Percentiles rank a stretch among this genome's conserved stretches.
Evolutionary conservation across 495 filamentous ascomycete species (phyloP).

Genomic region (Talaromyces thailandensis): DNA sequence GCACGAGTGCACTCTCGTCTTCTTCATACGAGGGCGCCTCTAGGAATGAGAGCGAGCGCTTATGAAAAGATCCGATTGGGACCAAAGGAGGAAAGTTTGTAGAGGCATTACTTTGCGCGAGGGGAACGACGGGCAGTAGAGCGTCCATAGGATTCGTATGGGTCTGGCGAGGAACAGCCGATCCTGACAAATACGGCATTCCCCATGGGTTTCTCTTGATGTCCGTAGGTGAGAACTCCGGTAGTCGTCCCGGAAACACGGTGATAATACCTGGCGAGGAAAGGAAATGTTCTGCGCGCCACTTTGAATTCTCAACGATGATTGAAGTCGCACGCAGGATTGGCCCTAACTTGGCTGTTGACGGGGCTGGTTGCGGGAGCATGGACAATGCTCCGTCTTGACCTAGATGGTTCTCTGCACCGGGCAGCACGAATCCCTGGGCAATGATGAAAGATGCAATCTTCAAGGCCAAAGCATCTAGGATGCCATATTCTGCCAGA

Average conservation of each 20-base stretch:
- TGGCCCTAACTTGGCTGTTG: constrained; percentile 49
- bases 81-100: constrained; percentile 52
- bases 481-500: constrained; percentile 59
- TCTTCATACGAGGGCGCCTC: constrained; percentile 43
- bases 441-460: constrained; percentile 65
- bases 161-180: constrained; percentile 31
- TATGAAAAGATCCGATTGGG: constrained; percentile 29
- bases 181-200: constrained; percentile 32
- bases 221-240: constrained; percentile 31
- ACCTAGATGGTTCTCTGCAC: constrained; percentile 28
- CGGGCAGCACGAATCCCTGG: constrained; percentile 56
- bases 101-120: constrained; percentile 22
- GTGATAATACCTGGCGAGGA: constrained; percentile 68
- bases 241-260: constrained; percentile 50
- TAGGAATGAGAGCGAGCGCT: constrained; percentile 29
- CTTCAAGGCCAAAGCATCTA: constrained; percentile 72
- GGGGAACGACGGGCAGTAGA: constrained; percentile 45
- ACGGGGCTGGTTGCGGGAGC: constrained; percentile 45
- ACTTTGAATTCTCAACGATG: constrained; percentile 72
- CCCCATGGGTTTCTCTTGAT: constrained; percentile 41
- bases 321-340: constrained; percentile 74
- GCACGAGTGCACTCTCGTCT: constrained; percentile 68
- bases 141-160: constrained; percentile 47
- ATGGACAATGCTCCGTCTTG: constrained; percentile 23
- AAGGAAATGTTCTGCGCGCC: constrained; percentile 66